Evolutionary conservation across 768 basidiomycete genomes (phyloP).

Genomic region (Auricularia sp.): DNA sequence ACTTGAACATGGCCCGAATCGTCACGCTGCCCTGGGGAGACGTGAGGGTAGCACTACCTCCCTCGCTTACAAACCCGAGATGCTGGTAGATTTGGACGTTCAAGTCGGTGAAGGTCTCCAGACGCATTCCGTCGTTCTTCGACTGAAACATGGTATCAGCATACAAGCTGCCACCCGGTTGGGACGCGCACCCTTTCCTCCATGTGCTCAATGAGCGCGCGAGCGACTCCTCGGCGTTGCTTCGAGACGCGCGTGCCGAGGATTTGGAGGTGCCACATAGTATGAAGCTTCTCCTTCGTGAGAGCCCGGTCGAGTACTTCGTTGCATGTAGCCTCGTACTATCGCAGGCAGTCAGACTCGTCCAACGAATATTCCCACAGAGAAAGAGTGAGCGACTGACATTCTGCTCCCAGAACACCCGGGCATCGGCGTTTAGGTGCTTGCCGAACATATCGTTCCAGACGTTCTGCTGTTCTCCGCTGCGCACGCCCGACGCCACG

Average conservation of each 20-base stretch:
- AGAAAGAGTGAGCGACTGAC: neutral
- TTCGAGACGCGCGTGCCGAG: neutral
- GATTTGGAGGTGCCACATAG: neutral
- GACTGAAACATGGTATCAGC: neutral
- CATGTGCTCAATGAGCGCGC: neutral
- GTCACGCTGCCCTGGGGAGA: neutral
- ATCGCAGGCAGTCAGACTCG: neutral
- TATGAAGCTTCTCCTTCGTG: neutral
- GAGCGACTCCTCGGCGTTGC: neutral
- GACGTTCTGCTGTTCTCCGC: neutral
- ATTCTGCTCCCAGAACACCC: neutral
- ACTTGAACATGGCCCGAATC: neutral
- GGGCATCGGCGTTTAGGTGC: neutral
- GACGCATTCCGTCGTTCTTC: neutral
- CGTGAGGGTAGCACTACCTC: neutral
- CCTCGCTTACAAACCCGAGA: neutral
- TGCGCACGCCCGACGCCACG: neutral
- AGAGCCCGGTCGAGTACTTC: neutral
- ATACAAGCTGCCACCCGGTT: neutral
- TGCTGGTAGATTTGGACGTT: neutral
- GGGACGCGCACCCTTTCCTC: neutral
- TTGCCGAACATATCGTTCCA: neutral
- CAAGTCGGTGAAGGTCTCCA: neutral
- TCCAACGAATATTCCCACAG: too few relatives aligned
- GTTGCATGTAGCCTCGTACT: neutral